Percentiles rank a stretch among this genome's conserved stretches.
Evolutionary conservation across 345 rosid species (phyloP).

Genomic region (Eucalyptus brandiana): DNA sequence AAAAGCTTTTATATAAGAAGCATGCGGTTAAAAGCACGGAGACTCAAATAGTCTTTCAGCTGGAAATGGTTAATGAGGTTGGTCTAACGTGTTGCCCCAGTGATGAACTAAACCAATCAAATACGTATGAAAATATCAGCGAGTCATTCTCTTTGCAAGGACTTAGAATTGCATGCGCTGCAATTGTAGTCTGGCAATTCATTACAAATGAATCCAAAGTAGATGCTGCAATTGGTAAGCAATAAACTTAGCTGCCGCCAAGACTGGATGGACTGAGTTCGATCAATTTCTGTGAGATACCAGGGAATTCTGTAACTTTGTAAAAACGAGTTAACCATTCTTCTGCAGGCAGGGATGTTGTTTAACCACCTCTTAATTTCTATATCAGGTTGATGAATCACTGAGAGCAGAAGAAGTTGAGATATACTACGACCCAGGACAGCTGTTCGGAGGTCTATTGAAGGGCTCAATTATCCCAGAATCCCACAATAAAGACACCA

Average conservation of each 20-base stretch:
- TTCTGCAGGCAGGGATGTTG: background rate
- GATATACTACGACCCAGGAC: slow-evolving; percentile 69
- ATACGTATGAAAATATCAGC: background rate
- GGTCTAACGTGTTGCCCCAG: background rate
- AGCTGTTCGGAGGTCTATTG: slow-evolving; percentile 57
- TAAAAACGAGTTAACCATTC: background rate
- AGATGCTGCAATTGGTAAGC: background rate
- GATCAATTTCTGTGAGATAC: background rate
- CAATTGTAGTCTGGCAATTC: background rate
- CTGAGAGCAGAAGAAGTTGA: slow-evolving; percentile 68
- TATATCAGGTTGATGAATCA: slow-evolving; percentile 47
- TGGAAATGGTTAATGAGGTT: background rate
- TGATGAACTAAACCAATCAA: background rate
- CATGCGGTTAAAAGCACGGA: background rate
- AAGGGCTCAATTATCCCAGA: slow-evolving; percentile 6
- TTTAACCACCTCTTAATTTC: background rate
- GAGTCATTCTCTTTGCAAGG: background rate
- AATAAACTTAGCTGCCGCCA: background rate
- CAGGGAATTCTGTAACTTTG: background rate
- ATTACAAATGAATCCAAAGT: background rate
- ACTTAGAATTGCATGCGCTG: background rate
- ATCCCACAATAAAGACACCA: background rate
- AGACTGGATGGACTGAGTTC: background rate
- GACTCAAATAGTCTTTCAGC: background rate
- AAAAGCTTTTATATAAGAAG: background rate